These are phyloP conservation scores for Fusarium begoniae DNA, from an alignment of 2,329 filamentous ascomycete species.

Conservation along the genomic window DNA sequence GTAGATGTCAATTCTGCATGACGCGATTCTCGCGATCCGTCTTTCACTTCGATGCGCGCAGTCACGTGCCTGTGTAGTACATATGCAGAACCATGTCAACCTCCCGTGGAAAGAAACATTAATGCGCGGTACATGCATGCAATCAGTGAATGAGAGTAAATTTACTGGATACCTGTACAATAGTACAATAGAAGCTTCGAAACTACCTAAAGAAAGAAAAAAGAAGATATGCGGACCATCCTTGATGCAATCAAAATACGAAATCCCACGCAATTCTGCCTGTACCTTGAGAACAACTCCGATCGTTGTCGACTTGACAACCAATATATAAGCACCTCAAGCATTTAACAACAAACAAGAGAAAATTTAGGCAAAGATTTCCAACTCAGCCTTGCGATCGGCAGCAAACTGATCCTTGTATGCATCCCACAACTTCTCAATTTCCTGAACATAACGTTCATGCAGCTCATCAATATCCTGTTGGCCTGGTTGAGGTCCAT, in stretches of 20 bases:
- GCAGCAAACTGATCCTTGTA: slow-evolving; percentile 81
- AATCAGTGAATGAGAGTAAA: neutral
- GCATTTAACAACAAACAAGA: neutral
- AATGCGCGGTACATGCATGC: neutral
- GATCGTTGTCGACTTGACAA: neutral
- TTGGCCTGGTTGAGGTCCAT: slow-evolving; percentile 69
- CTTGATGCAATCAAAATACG: neutral
- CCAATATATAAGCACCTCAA: neutral
- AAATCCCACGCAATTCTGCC: neutral
- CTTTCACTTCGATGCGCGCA: slow-evolving; percentile 23
- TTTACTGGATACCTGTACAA: neutral
- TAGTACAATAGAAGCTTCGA: neutral
- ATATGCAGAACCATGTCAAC: neutral
- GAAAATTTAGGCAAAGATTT: slow-evolving; percentile 66
- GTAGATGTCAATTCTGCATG: neutral
- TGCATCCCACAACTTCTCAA: slow-evolving; percentile 76
- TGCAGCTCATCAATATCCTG: slow-evolving; percentile 85
- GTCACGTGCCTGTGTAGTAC: slow-evolving; percentile 34
- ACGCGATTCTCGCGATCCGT: slow-evolving; percentile 38
- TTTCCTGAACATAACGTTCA: slow-evolving; percentile 77
- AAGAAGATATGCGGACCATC: no score
- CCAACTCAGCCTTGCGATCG: slow-evolving; percentile 70
- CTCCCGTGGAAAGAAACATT: neutral
- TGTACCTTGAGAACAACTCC: neutral
- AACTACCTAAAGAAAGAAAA: neutral